Percentiles rank a stretch among this genome's conserved stretches.
Conservation (phyloP, 106 monocot genomes). For the Agapanthus africanus region DNA sequence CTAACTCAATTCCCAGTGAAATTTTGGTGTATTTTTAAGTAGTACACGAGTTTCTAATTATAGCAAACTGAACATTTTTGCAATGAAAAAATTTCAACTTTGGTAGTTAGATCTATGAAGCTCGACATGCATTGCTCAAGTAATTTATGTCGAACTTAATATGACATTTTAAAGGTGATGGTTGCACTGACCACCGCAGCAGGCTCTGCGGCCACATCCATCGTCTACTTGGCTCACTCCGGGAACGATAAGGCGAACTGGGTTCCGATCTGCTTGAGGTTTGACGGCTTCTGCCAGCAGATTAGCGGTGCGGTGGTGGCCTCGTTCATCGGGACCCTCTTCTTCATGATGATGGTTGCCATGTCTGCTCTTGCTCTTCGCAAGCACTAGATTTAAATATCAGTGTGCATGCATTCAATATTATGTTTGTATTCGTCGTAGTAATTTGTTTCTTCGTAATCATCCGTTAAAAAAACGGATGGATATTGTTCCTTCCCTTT, state of each 20-base stretch:
- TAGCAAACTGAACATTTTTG: no score
- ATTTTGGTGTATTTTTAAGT: no score
- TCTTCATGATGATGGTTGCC: constrained; percentile 45
- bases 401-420: neutral
- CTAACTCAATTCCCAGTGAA: no score
- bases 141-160: constrained; percentile 19
- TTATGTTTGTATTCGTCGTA: no score
- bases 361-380: constrained; percentile 43
- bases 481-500: neutral
- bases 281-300: constrained; percentile 55
- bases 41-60: no score
- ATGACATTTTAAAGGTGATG: no score
- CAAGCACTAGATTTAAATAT: constrained; percentile 9
- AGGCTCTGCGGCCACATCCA: constrained; percentile 48
- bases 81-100: no score
- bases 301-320: constrained; percentile 53
- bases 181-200: constrained; percentile 42
- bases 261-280: constrained; percentile 64
- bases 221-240: constrained; percentile 54
- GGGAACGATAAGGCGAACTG: constrained; percentile 63
- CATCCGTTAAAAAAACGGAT: no score
- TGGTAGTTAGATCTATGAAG: no score
- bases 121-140: neutral
- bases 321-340: constrained; percentile 35
- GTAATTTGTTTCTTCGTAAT: no score